Evolutionary conservation across 2,329 filamentous ascomycete species (phyloP), one percentile per base, ranked within the genome.

Genomic region (Alternaria burnsii): DNA sequence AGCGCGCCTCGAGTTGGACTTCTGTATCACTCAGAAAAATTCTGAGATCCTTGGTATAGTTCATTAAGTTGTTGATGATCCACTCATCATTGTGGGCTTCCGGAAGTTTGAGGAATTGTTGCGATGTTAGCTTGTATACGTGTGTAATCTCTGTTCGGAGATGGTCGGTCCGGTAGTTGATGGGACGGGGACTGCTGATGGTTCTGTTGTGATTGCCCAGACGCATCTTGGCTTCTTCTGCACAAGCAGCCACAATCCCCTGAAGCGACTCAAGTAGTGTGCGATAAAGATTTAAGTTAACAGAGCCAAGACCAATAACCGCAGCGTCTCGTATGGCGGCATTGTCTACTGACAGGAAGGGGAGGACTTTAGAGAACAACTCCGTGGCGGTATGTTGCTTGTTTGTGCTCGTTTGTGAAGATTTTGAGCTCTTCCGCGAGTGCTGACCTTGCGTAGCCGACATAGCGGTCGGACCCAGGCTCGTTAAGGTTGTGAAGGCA

Each of bases 11-110:
- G 78, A 91, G 92, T 74, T 98, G 94, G 1, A 99, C 91, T 67
- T 97, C 94, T 14, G 91, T 89, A 71, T 99, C 95, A 83, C 95
- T 97, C 11, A 99, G 83, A 75, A 98, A 99, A 0, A 97, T 86
- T 61, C 97, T 94, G 36, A 99, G 83, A 64, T 98, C 94, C 73
- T 94, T 96, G 0, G 94, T 91, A 70, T 97, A 98, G 2, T 89
- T 89, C 46, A 96, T 90, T 38, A 99, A 86, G 66, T 97, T 97
- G 63, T 88, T 90, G 46, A 99, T 82, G 43, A 97, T 91, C 88
- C 93, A 97, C 65, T 97, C 93, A 68, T 97, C 92, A 59, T 91
- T 88, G 75, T 91, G 92, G 5, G 97, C 87, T 48, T 92, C 89
- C 0, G 90, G 83, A 43, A 92, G 86, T 64, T 91, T 90, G 38